These are phyloP conservation scores for Mimosa pudica DNA, from an alignment of 306 rosid species.

Conservation along the genomic window DNA sequence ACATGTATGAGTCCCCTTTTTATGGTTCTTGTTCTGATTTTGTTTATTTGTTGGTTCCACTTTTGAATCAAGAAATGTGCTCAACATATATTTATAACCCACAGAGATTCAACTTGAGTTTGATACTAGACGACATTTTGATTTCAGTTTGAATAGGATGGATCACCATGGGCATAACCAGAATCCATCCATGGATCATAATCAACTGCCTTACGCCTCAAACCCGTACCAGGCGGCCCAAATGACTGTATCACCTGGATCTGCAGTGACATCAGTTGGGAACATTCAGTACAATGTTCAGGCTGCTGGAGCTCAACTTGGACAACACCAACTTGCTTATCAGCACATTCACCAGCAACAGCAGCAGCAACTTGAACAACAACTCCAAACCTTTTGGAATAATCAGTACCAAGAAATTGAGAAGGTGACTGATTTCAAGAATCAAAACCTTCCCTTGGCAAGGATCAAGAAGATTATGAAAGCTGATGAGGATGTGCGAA, in stretches of 20 bases:
- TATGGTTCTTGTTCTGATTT: not conserved
- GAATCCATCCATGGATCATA: slow-evolving; percentile 49
- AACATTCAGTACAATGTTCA: slow-evolving; percentile 44
- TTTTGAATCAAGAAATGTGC: slow-evolving; percentile 4
- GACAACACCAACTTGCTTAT: slow-evolving; percentile 59
- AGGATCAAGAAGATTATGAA: slow-evolving; percentile 66
- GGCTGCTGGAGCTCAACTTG: slow-evolving; percentile 56
- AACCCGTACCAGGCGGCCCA: slow-evolving; percentile 51
- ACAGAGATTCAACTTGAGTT: slow-evolving; percentile 14
- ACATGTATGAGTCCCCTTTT: not conserved
- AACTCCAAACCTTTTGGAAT: slow-evolving; percentile 48
- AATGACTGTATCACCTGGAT: slow-evolving; percentile 43
- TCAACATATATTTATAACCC: slow-evolving; percentile 10
- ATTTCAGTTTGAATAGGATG: slow-evolving; percentile 48
- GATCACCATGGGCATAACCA: slow-evolving; percentile 60
- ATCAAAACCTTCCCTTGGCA: slow-evolving; percentile 60
- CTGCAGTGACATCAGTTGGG: slow-evolving; percentile 46
- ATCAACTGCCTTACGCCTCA: slow-evolving; percentile 47
- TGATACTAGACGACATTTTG: slow-evolving; percentile 23
- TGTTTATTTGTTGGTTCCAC: not conserved
- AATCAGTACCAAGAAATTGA: slow-evolving; percentile 56
- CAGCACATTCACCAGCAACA: slow-evolving; percentile 66
- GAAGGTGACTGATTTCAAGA: slow-evolving; percentile 57
- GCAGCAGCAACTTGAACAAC: slow-evolving; percentile 60
- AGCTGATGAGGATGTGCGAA: slow-evolving; percentile 60